phyloP scores from a whole-genome alignment of 1,284 basidiomycete genomes.

The Rhodotorula sp. region DNA sequence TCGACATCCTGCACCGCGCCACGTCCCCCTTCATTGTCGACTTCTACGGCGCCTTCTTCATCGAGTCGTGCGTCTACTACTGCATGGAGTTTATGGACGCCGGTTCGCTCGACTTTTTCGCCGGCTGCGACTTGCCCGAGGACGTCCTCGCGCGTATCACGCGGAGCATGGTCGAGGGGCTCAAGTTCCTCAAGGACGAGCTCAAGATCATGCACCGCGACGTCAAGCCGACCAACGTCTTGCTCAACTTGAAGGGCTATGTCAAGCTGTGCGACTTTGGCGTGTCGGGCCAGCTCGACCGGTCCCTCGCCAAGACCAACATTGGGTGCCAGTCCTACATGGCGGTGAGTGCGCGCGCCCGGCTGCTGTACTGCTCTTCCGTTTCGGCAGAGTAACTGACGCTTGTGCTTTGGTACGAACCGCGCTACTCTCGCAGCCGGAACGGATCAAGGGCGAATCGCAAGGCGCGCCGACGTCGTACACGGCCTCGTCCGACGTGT shows the following conservation, averaged over 20 bases:
- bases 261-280: slow-evolving; percentile 98
- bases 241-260: slow-evolving; percentile 83
- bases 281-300: slow-evolving; percentile 94
- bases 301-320: slow-evolving; percentile 94
- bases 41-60: slow-evolving; percentile 98
- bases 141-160: slow-evolving; percentile 82
- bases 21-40: slow-evolving; percentile 90
- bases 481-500: slow-evolving; percentile 95
- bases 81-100: slow-evolving; percentile 99
- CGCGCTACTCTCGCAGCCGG: slow-evolving; percentile 60
- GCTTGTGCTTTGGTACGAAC: too few relatives aligned
- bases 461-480: slow-evolving; percentile 84
- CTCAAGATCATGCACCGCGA: slow-evolving; percentile 97
- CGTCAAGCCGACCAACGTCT: slow-evolving; percentile 96
- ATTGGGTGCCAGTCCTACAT: slow-evolving; percentile 99
- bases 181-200: slow-evolving; percentile 94
- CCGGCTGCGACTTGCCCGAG: slow-evolving; percentile 64
- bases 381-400: not conserved
- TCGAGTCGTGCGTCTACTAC: slow-evolving; percentile 97
- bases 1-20: slow-evolving; percentile 94
- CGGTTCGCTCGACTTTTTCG: slow-evolving; percentile 85
- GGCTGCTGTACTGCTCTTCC: too few relatives aligned
- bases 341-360: slow-evolving; percentile 65
- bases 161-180: slow-evolving; percentile 77
- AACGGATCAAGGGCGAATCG: slow-evolving; percentile 92